Base-by-base conservation (phyloP, 371 early-diverging fungal genomes). In the Nosema muscidifuracis region DNA sequence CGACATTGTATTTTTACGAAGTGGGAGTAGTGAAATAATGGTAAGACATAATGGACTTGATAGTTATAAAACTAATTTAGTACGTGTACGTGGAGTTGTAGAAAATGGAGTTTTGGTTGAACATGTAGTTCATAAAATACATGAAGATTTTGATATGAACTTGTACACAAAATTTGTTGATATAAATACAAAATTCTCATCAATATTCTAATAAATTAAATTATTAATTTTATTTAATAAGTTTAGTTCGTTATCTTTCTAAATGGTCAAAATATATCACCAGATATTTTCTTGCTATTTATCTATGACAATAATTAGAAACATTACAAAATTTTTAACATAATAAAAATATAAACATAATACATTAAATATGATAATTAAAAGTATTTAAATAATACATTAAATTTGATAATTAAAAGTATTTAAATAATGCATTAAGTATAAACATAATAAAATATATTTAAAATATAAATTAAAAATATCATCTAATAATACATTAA, bases 61-160 rank as follows among this genome's bases (percentile, higher is more conserved):
- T 16, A 44, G 31, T 50, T 78, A 71, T 42, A 74, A 66, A 47
- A 28, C 72, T 20, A 75, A 72, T 16, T 22, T 43, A 15, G 75
- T 78, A 12, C 22, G 71, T 10, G 73, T 78, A 13, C 10, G 31
- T 12, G 79, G 79, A 6, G 50, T 38, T 10, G 53, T 75, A 31
- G 56, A 67, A 22, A 55, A 78, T 66, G 72, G 75, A 1, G 36
- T 72, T 55, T 16, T 78, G 10, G 20, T 28, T 6, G 79, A 78
- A 56, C 58, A 51, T 13, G 34, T 30, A 28, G 67, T 66, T 0
- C 38, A 43, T 50, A 30, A 43, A 16, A 28, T 78, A 9, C 62
- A 62, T 24, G 68, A 67, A 31, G 75, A 68, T 3, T 78, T 78
- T 66, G 73, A 78, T 61, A 31, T 69, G 10, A 44, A 71, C 4